phyloP scores from a whole-genome alignment of 2,329 filamentous ascomycete genomes.

The Aureobasidium sp. region DNA sequence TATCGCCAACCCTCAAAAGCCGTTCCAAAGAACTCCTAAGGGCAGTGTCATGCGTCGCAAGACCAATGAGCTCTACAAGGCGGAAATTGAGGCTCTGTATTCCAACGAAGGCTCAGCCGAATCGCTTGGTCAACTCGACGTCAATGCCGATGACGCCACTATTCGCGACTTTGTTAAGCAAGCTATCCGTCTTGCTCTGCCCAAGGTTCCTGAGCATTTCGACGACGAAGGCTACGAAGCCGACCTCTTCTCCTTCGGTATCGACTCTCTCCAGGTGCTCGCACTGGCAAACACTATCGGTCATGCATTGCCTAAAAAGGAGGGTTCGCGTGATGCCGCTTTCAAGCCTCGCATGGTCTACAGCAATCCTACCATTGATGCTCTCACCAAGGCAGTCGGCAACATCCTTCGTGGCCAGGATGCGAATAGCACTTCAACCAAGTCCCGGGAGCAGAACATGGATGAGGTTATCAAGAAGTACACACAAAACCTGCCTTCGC shows the following conservation, averaged over 20 bases:
- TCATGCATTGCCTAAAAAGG: slow-evolving; percentile 16
- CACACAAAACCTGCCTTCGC: slow-evolving; percentile 16
- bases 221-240: slow-evolving; percentile 16
- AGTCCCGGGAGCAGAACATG: slow-evolving; percentile 19
- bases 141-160: slow-evolving; percentile 1
- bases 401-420: slow-evolving; percentile 4
- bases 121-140: slow-evolving; percentile 12
- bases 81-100: slow-evolving; percentile 42
- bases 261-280: slow-evolving; percentile 27
- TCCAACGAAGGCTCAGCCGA: slow-evolving; percentile 16
- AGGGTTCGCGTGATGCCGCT: slow-evolving; percentile 12
- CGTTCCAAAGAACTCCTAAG: slow-evolving; percentile 39
- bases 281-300: slow-evolving; percentile 18
- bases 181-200: slow-evolving; percentile 13
- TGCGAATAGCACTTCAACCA: slow-evolving; percentile 11
- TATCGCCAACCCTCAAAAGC: slow-evolving; percentile 33
- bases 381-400: slow-evolving; percentile 17
- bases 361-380: slow-evolving; percentile 22
- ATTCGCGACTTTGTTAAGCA: slow-evolving; percentile 15
- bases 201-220: slow-evolving; percentile 10
- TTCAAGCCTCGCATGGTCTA: slow-evolving; percentile 25
- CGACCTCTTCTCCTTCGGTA: slow-evolving; percentile 26
- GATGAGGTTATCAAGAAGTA: slow-evolving; percentile 24
- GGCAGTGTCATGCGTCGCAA: slow-evolving; percentile 35
- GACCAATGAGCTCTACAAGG: slow-evolving; percentile 32